Evolutionary conservation across 2,329 filamentous ascomycete genomes (phyloP).

Genomic region (Penicillium frequentans): DNA sequence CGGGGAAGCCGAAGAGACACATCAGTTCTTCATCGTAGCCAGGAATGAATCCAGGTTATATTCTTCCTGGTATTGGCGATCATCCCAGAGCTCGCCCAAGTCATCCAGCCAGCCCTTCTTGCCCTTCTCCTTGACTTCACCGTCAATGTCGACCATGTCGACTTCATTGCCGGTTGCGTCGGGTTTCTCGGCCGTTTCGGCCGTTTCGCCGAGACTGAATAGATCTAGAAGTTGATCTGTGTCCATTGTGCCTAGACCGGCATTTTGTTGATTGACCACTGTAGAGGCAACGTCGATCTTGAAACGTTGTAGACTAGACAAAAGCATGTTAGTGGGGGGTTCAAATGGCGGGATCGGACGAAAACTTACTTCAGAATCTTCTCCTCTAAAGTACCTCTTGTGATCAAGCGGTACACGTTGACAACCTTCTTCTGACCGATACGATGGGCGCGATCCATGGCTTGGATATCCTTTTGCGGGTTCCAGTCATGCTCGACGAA

Average conservation of each 20-base stretch:
- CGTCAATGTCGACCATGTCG: constrained; percentile 91
- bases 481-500: constrained; percentile 99
- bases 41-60: constrained; percentile 95
- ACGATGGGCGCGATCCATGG: constrained; percentile 97
- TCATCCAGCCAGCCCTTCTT: constrained; percentile 98
- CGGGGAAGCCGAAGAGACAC: neutral
- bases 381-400: constrained; percentile 91
- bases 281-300: constrained; percentile 98
- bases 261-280: constrained; percentile 98
- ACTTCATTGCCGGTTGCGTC: constrained; percentile 55
- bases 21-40: constrained; percentile 76
- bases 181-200: constrained; percentile 58
- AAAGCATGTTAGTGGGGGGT: constrained; percentile 16
- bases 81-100: constrained; percentile 93
- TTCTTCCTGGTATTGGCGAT: constrained; percentile 96
- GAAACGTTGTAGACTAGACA: constrained; percentile 83
- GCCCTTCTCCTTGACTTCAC: constrained; percentile 88
- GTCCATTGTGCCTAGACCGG: constrained; percentile 91
- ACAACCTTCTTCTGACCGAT: constrained; percentile 99
- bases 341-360: constrained; percentile 8
- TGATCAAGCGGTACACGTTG: constrained; percentile 96
- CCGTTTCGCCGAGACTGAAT: constrained; percentile 82
- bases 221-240: constrained; percentile 97
- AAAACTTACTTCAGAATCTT: constrained; percentile 79
- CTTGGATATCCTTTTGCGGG: constrained; percentile 95